Conservation (phyloP, 164 flowering plant species). For the Liquidambar formosana region DNA sequence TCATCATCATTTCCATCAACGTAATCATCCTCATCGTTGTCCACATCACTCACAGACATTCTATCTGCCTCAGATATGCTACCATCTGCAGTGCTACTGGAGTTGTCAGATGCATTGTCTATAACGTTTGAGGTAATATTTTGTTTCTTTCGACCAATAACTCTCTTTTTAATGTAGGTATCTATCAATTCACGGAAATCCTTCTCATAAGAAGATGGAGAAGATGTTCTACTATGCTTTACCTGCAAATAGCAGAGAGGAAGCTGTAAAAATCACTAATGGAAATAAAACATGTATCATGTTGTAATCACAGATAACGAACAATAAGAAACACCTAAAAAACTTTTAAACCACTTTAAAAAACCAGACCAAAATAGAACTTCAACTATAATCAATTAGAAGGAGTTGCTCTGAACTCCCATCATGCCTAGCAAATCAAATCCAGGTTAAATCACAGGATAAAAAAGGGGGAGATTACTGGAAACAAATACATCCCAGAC, state of each 20-base stretch:
- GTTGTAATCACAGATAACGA: neutral
- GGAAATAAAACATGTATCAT: neutral
- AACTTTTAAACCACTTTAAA: too few relatives aligned
- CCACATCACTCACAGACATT: constrained; percentile 19
- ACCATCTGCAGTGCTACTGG: constrained; percentile 23
- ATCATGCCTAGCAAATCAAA: neutral
- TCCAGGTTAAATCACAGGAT: neutral
- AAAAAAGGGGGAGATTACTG: too few relatives aligned
- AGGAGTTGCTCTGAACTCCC: too few relatives aligned
- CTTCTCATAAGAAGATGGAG: constrained; percentile 56
- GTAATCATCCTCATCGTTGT: constrained; percentile 28
- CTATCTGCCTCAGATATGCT: constrained; percentile 28
- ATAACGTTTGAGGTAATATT: too few relatives aligned
- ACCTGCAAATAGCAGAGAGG: constrained; percentile 49
- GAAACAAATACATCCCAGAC: neutral
- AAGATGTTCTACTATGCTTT: constrained; percentile 71
- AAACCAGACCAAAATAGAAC: too few relatives aligned
- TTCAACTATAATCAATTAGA: too few relatives aligned
- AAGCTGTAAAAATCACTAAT: neutral
- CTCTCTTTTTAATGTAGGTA: constrained; percentile 38
- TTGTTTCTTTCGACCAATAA: constrained; percentile 21
- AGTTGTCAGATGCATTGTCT: constrained; percentile 31
- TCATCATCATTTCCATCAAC: constrained; percentile 33
- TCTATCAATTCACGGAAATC: constrained; percentile 65
- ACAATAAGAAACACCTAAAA: neutral